Evolutionary conservation across 352 stramenopile species (phyloP).

Genomic region (Phytophthora podocarpi): DNA sequence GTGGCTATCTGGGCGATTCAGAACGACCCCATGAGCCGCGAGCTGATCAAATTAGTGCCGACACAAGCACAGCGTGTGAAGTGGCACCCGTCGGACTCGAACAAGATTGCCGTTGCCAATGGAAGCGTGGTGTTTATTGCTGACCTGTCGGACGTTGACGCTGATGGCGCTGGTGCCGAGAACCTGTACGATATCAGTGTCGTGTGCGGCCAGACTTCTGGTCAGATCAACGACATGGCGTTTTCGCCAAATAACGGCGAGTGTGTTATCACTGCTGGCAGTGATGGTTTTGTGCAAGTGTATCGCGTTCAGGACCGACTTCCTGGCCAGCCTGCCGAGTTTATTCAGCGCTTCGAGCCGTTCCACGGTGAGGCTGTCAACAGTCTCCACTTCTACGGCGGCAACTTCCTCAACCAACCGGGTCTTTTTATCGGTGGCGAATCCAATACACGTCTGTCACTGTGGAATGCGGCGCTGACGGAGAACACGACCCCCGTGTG

Average conservation of each 20-base stretch:
- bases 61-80: conserved; percentile 70
- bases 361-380: conserved; percentile 74
- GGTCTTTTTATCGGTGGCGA: conserved; percentile 74
- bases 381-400: conserved; percentile 73
- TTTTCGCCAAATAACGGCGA: conserved; percentile 66
- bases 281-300: conserved; percentile 81
- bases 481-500: conserved; percentile 61
- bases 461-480: conserved; percentile 53
- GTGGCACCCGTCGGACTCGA: conserved; percentile 80
- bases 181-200: conserved; percentile 76
- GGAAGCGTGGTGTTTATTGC: conserved; percentile 69
- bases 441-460: conserved; percentile 55
- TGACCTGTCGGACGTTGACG: conserved; percentile 56
- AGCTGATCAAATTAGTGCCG: conserved; percentile 69
- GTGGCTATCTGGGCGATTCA: conserved; percentile 78
- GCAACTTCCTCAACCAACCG: conserved; percentile 45
- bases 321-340: conserved; percentile 59
- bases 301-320: conserved; percentile 62
- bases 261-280: conserved; percentile 68
- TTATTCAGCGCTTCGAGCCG: conserved; percentile 81
- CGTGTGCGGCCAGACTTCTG: conserved; percentile 66
- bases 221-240: conserved; percentile 80
- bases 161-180: conserved; percentile 42
- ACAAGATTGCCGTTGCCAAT: conserved; percentile 76
- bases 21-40: conserved; percentile 69